Percentiles rank a stretch among this genome's conserved stretches.
phyloP scores from a whole-genome alignment of 768 basidiomycete species.

The Tylopilus vinaceipallidus region DNA sequence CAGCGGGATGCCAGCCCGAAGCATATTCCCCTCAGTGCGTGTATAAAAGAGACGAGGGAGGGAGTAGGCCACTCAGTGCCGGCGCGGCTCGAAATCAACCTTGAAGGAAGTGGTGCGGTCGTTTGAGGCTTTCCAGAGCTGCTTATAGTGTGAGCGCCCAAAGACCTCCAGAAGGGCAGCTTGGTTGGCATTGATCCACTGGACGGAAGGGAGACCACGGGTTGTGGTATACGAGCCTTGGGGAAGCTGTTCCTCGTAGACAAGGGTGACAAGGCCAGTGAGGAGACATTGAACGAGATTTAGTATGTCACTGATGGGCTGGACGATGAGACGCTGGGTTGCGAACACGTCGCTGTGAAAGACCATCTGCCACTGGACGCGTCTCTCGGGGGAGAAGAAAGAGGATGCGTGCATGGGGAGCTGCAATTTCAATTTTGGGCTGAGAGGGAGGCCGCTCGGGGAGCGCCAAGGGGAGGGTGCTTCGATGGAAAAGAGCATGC shows the following conservation, averaged over 20 bases:
- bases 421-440: constrained; percentile 69
- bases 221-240: constrained; percentile 71
- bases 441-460: constrained; percentile 69
- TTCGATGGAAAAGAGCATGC: constrained; percentile 80
- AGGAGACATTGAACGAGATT: constrained; percentile 69
- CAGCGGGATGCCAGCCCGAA: constrained; percentile 21
- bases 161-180: constrained; percentile 67
- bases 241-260: constrained; percentile 72
- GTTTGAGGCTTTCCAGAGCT: constrained; percentile 68
- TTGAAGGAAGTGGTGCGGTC: constrained; percentile 73
- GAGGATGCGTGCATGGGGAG: constrained; percentile 78
- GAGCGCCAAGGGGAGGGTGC: constrained; percentile 78
- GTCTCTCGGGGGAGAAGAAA: constrained; percentile 82
- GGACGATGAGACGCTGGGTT: constrained; percentile 63
- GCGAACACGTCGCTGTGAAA: constrained; percentile 79
- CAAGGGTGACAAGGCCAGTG: constrained; percentile 68
- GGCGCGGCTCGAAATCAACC: constrained; percentile 57
- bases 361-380: constrained; percentile 89
- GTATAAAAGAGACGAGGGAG: constrained; percentile 6
- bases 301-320: constrained; percentile 68
- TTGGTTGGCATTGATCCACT: constrained; percentile 76
- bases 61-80: constrained; percentile 29
- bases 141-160: constrained; percentile 67
- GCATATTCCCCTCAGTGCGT: constrained; percentile 3
- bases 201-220: constrained; percentile 72